phyloP scores from a whole-genome alignment of 2,329 filamentous ascomycete species.

The Sclerotinia borealis region DNA sequence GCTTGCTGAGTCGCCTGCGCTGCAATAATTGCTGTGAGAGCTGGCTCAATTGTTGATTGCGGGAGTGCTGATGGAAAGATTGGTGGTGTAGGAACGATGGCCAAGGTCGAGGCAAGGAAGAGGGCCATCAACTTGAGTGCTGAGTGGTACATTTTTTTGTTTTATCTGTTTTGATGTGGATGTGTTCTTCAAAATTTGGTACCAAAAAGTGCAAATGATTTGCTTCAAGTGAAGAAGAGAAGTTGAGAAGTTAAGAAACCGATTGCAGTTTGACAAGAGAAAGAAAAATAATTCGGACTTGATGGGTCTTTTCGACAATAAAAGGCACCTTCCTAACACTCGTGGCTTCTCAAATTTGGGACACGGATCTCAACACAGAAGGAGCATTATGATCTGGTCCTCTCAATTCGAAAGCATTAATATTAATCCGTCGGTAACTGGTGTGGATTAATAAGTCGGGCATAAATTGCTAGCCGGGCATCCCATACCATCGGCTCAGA shows the following conservation, averaged over 20 bases:
- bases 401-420: background rate
- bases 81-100: background rate
- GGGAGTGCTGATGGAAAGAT: background rate
- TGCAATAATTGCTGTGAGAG: constrained; percentile 31
- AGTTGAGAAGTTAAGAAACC: background rate
- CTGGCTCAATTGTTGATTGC: constrained; percentile 19
- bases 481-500: background rate
- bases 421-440: background rate
- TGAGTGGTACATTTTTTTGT: background rate
- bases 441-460: no score
- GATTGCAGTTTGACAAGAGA: background rate
- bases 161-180: background rate
- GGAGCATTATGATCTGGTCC: background rate
- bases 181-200: background rate
- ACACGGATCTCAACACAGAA: background rate
- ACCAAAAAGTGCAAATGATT: background rate
- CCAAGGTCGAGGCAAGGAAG: background rate
- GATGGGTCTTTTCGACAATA: background rate
- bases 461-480: background rate
- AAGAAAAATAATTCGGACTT: background rate
- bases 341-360: background rate
- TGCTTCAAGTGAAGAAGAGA: background rate
- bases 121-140: background rate
- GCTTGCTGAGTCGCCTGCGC: constrained; percentile 41
- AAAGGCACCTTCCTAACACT: background rate